phyloP scores from a whole-genome alignment of 1,284 basidiomycete species.

The Schizophyllum amplum region DNA sequence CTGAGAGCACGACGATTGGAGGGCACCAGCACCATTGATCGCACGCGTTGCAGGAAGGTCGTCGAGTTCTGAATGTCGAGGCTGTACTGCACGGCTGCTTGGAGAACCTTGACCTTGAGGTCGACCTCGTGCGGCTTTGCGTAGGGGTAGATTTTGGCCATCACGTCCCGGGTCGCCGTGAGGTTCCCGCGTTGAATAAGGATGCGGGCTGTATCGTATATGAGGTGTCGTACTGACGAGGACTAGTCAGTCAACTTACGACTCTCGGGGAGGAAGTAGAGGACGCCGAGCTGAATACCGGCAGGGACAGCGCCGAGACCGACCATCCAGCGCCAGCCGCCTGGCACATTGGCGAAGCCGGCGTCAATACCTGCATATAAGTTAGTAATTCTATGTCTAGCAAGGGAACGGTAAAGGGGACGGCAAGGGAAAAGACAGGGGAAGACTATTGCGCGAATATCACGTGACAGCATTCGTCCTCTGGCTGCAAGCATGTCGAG shows the following conservation, averaged over 20 bases:
- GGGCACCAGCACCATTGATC: slow-evolving; percentile 46
- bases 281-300: slow-evolving; percentile 49
- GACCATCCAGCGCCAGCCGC: slow-evolving; percentile 84
- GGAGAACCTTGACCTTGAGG: slow-evolving; percentile 55
- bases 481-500: too few species aligned
- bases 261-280: slow-evolving; percentile 70
- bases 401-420: too few species aligned
- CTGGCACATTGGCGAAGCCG: slow-evolving; percentile 51
- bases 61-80: slow-evolving; percentile 56
- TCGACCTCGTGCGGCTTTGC: slow-evolving; percentile 60
- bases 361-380: slow-evolving; percentile 42
- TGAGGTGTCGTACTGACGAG: not conserved
- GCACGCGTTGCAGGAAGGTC: slow-evolving; percentile 48
- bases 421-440: too few species aligned
- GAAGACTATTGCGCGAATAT: too few species aligned
- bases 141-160: slow-evolving; percentile 59
- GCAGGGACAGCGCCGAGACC: slow-evolving; percentile 67
- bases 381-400: too few species aligned
- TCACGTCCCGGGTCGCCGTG: slow-evolving; percentile 40
- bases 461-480: too few species aligned
- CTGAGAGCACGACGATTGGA: slow-evolving; percentile 65
- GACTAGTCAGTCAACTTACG: slow-evolving; percentile 34
- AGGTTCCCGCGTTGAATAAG: slow-evolving; percentile 50
- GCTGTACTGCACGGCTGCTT: slow-evolving; percentile 55
- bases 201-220: slow-evolving; percentile 49